Conservation (phyloP, 2,329 filamentous ascomycete species). For the Beauveria sp. region DNA sequence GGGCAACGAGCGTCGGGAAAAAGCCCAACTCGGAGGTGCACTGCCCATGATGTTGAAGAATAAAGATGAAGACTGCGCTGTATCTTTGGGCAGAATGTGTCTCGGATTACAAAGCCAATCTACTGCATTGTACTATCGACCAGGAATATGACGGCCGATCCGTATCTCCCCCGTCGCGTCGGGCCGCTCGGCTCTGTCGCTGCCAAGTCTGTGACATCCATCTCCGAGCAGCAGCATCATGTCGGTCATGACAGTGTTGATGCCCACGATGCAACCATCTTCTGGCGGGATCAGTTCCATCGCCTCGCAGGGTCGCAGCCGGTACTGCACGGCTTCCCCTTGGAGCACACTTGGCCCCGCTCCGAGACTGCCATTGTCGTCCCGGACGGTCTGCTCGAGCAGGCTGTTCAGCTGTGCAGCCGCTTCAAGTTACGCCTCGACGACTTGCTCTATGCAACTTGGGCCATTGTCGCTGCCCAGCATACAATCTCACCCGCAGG, state of each 20-base stretch:
- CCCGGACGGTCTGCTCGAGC: not conserved
- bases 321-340: not conserved
- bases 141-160: not conserved
- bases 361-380: not conserved
- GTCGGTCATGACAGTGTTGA: not conserved
- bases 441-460: not conserved
- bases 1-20: not conserved
- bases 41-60: not conserved
- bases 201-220: not conserved
- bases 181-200: not conserved
- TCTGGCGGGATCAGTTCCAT: not conserved
- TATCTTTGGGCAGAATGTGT: not conserved
- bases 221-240: not conserved
- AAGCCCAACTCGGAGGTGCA: not conserved
- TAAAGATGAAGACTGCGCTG: not conserved
- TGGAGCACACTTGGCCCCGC: not conserved
- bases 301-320: not conserved
- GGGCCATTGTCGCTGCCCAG: not conserved
- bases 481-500: not conserved
- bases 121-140: not conserved
- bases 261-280: not conserved
- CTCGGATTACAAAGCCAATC: too few species aligned
- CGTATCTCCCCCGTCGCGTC: not conserved
- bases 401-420: not conserved
- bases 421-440: not conserved